Base-by-base conservation (phyloP, 805 yeast genomes). In the Yueomyces sinensis region DNA sequence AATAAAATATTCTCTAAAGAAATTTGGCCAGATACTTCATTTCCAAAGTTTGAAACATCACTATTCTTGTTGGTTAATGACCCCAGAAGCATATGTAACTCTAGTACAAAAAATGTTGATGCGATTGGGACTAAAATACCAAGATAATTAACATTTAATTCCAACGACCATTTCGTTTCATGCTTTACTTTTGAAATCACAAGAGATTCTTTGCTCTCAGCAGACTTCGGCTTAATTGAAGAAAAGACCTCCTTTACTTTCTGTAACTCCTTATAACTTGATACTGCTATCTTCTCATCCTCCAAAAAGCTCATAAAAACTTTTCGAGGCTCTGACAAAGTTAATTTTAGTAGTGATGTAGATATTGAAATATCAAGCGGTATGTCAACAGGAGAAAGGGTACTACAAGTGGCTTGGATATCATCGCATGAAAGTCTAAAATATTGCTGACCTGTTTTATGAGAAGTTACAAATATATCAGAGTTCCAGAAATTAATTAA, bases 91-190 rank as follows among this genome's bases (percentile, higher is more conserved):
- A 41, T 37, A 34, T 52, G 56, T 16, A 52, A 32, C 31, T 55
- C 60, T 6, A 47, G 25, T 14, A 53, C 51, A 39, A 43, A 52
- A 31, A 42, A 52, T 1, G 54, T 45, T 3, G 55, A 34, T 1
- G 46, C 38, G 23, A 55, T 37, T 2, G 58, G 57, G 23, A 52
- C 30, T 18, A 55, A 43, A 5, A 55, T 19, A 31, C 60, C 60
- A 22, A 46, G 25, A 35, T 55, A 55, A 9, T 41, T 43, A 3
- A 50, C 30, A 32, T 51, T 45, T 1, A 45, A 31, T 25, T 50
- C 41, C 2, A 50, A 22, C 3, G 39, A 30, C 50, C 52, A 52
- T n/a, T 31, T 33, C 13, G 30, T 9, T 5, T 32, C 13, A 17
- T 24, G 13, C 17, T 14, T 11, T 5, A 5, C 19, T 5, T 27